Evolutionary conservation across 768 basidiomycete genomes (phyloP).

Genomic region (Tephrocybe rancida): DNA sequence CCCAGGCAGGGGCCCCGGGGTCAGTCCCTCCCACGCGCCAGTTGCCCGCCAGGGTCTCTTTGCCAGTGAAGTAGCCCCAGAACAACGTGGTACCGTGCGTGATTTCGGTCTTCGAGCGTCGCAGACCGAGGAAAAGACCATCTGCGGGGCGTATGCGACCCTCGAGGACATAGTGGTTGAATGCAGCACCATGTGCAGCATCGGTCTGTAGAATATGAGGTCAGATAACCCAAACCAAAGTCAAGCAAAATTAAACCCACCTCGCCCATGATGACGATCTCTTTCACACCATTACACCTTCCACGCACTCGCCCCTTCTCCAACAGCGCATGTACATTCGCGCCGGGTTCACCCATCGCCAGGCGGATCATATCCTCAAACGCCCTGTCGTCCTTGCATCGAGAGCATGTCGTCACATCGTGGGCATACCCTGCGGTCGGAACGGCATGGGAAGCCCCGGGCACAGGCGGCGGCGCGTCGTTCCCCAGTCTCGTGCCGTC

Average conservation of each 20-base stretch:
- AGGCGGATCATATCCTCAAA: background rate
- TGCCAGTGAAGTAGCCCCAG: conserved; percentile 71
- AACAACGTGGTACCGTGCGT: conserved; percentile 41
- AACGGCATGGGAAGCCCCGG: background rate
- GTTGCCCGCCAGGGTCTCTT: conserved; percentile 68
- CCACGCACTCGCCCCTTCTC: conserved; percentile 6
- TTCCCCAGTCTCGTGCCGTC: conserved; percentile 6
- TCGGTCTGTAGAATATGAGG: conserved; percentile 7
- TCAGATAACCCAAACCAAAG: too few species aligned
- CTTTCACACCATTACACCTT: conserved; percentile 55
- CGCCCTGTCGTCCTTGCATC: conserved; percentile 1
- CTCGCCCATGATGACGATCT: conserved; percentile 64
- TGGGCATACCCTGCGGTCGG: background rate
- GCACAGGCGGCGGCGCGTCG: background rate
- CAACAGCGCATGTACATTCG: background rate
- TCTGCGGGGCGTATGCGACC: conserved; percentile 11
- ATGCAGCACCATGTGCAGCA: background rate
- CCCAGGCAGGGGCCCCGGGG: conserved; percentile 51
- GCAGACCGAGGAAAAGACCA: conserved; percentile 4
- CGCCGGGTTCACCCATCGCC: background rate
- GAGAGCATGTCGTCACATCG: background rate
- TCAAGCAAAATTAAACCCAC: conserved; percentile 32
- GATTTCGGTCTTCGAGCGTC: background rate
- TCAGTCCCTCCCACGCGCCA: conserved; percentile 60
- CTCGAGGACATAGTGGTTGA: conserved; percentile 5